Evolutionary conservation across 179 eudicot species (phyloP).

Genomic region (Dionaea muscipula): DNA sequence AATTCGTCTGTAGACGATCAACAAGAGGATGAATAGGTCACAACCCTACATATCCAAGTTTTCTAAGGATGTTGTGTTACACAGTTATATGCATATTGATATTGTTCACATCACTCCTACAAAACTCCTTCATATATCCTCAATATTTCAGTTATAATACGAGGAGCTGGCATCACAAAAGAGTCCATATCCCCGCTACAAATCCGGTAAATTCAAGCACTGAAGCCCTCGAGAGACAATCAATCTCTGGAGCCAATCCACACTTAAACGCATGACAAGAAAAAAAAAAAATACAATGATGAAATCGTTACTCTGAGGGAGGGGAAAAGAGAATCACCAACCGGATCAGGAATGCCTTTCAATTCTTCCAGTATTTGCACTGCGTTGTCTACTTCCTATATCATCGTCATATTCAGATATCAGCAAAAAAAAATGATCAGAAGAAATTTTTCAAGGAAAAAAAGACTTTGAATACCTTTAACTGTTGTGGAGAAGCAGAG

Average conservation of each 20-base stretch:
- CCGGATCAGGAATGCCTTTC: slow-evolving; percentile 68
- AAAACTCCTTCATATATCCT: too few relatives aligned
- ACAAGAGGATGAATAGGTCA: slow-evolving; percentile 1
- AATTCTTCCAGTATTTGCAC: slow-evolving; percentile 61
- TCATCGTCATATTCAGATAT: not conserved
- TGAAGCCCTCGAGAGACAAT: too few relatives aligned
- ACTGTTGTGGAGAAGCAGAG: slow-evolving; percentile 58
- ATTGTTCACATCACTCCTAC: too few relatives aligned
- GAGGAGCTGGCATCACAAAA: too few relatives aligned
- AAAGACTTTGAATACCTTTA: slow-evolving; percentile 25
- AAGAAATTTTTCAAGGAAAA: not conserved
- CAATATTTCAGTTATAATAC: too few relatives aligned
- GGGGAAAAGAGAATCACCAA: slow-evolving; percentile 24
- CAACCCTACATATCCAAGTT: not conserved
- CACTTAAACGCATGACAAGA: too few relatives aligned
- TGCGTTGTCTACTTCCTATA: slow-evolving; percentile 77
- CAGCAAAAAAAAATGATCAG: not conserved
- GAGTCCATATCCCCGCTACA: too few relatives aligned
- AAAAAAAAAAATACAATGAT: too few relatives aligned
- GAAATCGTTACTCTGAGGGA: too few relatives aligned
- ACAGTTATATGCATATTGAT: too few relatives aligned
- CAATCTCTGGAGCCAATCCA: too few relatives aligned
- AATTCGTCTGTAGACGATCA: slow-evolving; percentile 47
- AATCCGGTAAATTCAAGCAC: too few relatives aligned
- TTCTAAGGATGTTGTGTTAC: not conserved